Evolutionary conservation across 2,329 filamentous ascomycete species (phyloP).

Genomic region (Pseudogymnoascus sp.): DNA sequence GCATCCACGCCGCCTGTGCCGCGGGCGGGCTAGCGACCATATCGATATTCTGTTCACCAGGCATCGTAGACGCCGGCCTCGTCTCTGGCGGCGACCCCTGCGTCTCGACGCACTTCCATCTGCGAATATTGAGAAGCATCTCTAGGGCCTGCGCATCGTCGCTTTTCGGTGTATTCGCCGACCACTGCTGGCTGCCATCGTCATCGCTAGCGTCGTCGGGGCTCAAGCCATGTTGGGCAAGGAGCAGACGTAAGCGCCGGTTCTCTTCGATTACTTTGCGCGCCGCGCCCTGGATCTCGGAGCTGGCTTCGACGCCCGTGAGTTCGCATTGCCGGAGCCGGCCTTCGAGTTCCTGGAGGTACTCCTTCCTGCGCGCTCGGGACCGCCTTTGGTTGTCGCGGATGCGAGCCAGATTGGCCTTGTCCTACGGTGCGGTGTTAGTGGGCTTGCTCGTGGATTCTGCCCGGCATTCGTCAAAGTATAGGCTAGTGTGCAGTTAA

Average conservation of each 20-base stretch:
- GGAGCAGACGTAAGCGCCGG: slow-evolving; percentile 51
- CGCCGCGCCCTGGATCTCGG: slow-evolving; percentile 65
- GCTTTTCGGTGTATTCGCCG: slow-evolving; percentile 6
- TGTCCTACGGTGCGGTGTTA: slow-evolving; percentile 14
- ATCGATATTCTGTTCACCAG: neutral
- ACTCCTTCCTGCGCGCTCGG: slow-evolving; percentile 66
- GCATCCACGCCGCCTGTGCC: neutral
- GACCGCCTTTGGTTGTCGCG: slow-evolving; percentile 71
- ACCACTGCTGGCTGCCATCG: neutral
- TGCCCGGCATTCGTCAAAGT: slow-evolving; percentile 4
- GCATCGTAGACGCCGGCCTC: neutral
- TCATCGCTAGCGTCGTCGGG: neutral
- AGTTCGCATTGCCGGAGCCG: slow-evolving; percentile 56
- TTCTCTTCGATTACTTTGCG: slow-evolving; percentile 64
- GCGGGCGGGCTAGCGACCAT: neutral
- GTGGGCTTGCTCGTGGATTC: slow-evolving; percentile 5
- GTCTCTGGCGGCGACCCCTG: neutral
- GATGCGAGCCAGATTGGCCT: slow-evolving; percentile 46
- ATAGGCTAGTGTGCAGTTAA: slow-evolving; percentile 5
- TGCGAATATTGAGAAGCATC: slow-evolving; percentile 21
- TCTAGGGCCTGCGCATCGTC: slow-evolving; percentile 23
- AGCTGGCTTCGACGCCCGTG: slow-evolving; percentile 57
- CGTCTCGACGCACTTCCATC: slow-evolving; percentile 14
- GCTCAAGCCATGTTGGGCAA: slow-evolving; percentile 43
- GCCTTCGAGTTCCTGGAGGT: slow-evolving; percentile 60